Conservation (phyloP, 768 basidiomycete species). For the Auriculariales sp. region DNA sequence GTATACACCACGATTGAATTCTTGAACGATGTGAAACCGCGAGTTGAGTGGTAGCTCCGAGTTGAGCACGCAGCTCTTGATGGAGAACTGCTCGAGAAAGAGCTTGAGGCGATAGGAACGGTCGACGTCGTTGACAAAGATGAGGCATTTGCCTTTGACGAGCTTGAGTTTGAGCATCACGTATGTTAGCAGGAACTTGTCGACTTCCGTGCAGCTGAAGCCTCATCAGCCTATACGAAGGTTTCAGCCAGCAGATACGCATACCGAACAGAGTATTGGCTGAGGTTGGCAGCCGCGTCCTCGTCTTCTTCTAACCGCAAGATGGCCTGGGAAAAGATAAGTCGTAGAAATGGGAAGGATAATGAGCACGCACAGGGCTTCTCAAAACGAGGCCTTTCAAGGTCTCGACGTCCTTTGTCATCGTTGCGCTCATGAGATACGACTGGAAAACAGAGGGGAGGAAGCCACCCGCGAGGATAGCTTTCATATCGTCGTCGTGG, state of each 20-base stretch:
- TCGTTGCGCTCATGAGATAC: slow-evolving; percentile 93
- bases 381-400: slow-evolving; percentile 79
- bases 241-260: slow-evolving; percentile 6
- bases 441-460: slow-evolving; percentile 78
- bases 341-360: too few species aligned
- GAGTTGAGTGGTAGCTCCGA: slow-evolving; percentile 93
- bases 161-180: slow-evolving; percentile 94
- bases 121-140: slow-evolving; percentile 95
- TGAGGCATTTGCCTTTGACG: slow-evolving; percentile 87
- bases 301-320: slow-evolving; percentile 80
- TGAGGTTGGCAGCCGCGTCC: slow-evolving; percentile 66
- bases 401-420: slow-evolving; percentile 89
- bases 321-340: slow-evolving; percentile 40
- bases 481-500: slow-evolving; percentile 77
- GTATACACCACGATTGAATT: slow-evolving; percentile 96
- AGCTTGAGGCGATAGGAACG: slow-evolving; percentile 89
- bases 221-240: neutral
- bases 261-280: slow-evolving; percentile 72
- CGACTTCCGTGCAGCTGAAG: slow-evolving; percentile 72
- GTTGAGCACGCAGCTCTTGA: slow-evolving; percentile 91
- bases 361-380: slow-evolving; percentile 51
- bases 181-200: slow-evolving; percentile 94
- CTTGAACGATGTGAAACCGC: slow-evolving; percentile 94
- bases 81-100: slow-evolving; percentile 96
- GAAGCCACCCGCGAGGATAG: slow-evolving; percentile 43